Base-by-base conservation (phyloP, 257 asterid genomes). In the Lycium ferocissimum region DNA sequence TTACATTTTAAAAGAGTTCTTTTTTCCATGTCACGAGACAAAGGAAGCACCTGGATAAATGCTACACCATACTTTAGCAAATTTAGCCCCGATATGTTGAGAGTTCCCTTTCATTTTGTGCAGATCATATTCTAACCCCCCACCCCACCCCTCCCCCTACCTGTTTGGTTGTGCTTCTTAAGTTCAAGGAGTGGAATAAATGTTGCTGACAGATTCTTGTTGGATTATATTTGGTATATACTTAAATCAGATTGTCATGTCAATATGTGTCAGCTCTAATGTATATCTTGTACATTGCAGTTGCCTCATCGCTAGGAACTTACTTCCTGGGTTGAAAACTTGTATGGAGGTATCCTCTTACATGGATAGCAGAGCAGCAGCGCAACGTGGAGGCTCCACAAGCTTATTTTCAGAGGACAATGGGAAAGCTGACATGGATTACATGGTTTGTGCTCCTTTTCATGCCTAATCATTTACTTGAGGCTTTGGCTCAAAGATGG, bases 321-420 rank as follows among this genome's bases (percentile, higher is more conserved):
- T 96, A 86, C 98, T 96, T 79, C 88, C 98, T 76, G 99, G 98
- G 83, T 88, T 94, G 89, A 94, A 92, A 91, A 93, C 99, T 71
- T 96, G 99, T 90, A 83, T 89, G 81, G 98, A 96, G 89, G 97
- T 96, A 82, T 96, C 91, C 62, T 86, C 79, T 58, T 96, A 93
- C 89, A 94, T 94, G 97, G 94, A 90, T 84, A 92, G 87, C 88
- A 95, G 91, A 85, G 92, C 92, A 54, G 87, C 69, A 47, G 85
- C 86, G 79, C 87, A 89, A 70, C 91, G 86, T 62, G 95, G 97
- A 84, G 87, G 94, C 87, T 86, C 93, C 18, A 81, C 87, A 79
- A 84, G 88, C 89, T 87, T 95, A 51, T 87, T 66, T 85, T 81
- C 85, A 20, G 97, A 91, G 63, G 95, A 91, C 86, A 84, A 84